Conservation (phyloP, 1,284 basidiomycete species). For the Bjerkandera adusta region DNA sequence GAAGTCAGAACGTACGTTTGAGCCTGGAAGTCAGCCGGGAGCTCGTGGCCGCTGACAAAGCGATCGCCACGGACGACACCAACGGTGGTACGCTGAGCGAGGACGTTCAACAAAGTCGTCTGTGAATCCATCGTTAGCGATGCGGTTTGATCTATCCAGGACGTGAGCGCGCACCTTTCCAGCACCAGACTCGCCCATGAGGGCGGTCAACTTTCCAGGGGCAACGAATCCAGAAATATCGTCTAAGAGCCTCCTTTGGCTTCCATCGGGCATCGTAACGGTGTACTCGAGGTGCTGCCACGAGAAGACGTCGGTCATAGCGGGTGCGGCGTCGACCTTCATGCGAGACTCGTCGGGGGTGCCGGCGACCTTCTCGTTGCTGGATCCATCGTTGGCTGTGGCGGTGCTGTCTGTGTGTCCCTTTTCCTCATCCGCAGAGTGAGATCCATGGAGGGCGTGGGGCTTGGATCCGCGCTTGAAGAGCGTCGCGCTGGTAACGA, state of each 20-base stretch:
- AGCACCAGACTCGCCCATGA: conserved; percentile 83
- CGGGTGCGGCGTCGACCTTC: conserved; percentile 17
- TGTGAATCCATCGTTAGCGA: conserved; percentile 37
- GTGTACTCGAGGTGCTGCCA: conserved; percentile 65
- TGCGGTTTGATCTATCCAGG: conserved; percentile 8
- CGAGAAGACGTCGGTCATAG: conserved; percentile 50
- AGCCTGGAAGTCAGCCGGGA: conserved; percentile 74
- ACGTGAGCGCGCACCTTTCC: conserved; percentile 56
- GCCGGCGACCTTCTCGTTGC: conserved; percentile 1
- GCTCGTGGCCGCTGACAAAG: conserved; percentile 73
- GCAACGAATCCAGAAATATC: conserved; percentile 83
- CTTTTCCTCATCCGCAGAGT: conserved; percentile 22
- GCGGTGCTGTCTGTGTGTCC: not conserved
- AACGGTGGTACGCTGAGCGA: conserved; percentile 77
- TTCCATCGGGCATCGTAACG: conserved; percentile 55
- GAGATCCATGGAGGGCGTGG: conserved; percentile 4
- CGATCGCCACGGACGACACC: conserved; percentile 81
- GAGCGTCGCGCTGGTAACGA: conserved; percentile 32
- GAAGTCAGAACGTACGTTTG: conserved; percentile 43
- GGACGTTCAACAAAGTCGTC: conserved; percentile 82
- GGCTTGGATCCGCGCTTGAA: conserved; percentile 43
- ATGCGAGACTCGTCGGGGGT: conserved; percentile 5
- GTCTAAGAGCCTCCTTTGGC: conserved; percentile 63
- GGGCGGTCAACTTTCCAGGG: conserved; percentile 75
- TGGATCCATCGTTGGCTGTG: conserved; percentile 30